These are phyloP conservation scores for Yarrowia osloensis DNA, from an alignment of 805 yeast genomes.

Conservation along the genomic window DNA sequence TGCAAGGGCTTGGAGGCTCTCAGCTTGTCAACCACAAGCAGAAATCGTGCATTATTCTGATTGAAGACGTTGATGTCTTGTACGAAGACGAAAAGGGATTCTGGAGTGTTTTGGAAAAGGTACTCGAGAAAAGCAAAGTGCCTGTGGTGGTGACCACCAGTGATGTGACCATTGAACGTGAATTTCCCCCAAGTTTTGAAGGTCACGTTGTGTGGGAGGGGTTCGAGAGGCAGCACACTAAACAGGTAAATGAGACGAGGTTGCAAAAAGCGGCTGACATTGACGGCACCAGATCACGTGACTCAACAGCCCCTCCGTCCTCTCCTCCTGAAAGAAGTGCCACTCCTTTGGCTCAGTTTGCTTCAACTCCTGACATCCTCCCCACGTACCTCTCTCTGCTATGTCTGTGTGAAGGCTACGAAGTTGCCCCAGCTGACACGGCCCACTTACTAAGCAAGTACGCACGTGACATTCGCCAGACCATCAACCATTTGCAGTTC, in stretches of 20 bases:
- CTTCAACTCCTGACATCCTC: background rate
- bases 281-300: background rate
- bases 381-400: background rate
- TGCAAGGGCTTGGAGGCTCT: slow-evolving; percentile 82
- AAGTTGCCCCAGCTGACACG: background rate
- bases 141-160: slow-evolving; percentile 70
- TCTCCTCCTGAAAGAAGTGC: background rate
- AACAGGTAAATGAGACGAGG: too few species aligned
- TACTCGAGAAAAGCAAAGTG: slow-evolving; percentile 61
- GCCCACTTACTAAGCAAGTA: background rate
- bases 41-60: slow-evolving; percentile 53
- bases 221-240: background rate
- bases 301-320: background rate
- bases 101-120: slow-evolving; percentile 70
- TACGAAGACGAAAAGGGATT: slow-evolving; percentile 77
- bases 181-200: slow-evolving; percentile 12
- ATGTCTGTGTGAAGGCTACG: slow-evolving; percentile 8
- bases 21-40: slow-evolving; percentile 61
- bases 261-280: too few species aligned
- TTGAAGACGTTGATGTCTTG: slow-evolving; percentile 84
- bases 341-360: background rate
- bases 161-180: slow-evolving; percentile 13
- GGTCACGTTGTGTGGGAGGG: slow-evolving; percentile 5
- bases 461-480: slow-evolving; percentile 8
- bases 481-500: slow-evolving; percentile 40